Evolutionary conservation across 2,329 filamentous ascomycete genomes (phyloP), one percentile per base, ranked within the genome.

Genomic region (Colletotrichum tanaceti): DNA sequence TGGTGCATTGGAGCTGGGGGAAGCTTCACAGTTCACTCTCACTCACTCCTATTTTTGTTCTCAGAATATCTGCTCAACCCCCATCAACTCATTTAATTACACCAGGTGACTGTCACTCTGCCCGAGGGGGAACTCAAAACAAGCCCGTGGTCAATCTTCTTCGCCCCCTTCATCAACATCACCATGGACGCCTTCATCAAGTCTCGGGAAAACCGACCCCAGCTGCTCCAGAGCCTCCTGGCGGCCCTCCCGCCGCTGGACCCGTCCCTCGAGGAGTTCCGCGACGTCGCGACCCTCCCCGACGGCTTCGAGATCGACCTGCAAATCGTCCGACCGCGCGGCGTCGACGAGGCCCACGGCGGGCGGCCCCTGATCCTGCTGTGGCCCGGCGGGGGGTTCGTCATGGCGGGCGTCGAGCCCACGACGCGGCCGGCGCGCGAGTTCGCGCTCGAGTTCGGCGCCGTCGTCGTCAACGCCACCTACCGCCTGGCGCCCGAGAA

Each of bases 401-500:
- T 68, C 55, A 62, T 68, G 0, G 66, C 66, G 3, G 62, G 66
- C 38, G 66, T 68, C 5, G 66, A 68, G 55, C 62, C 62, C 10
- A 49, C 41, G 14, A 68, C 66, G 4, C 43, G 61, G 0, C 61
- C 61, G 38, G 65, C 65, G 2, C 61, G 65, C 14, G 65, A 68
- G 4, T 68, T 70, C 32, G 74, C 76, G 1, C 32, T 70, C 0
- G 68, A 74, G 46, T 24, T 75, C 4, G 65, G 53, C 6, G 64
- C 80, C 32, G 76, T 82, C 0, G 80, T 81, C 20, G 74, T 86
- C 9, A 85, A 82, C 65, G 79, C 86, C 1, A 83, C 85, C 49
- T 86, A 87, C 71, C 75, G 84, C 0, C 79, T 87, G 18, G 83
- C 83, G 1, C 85, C 85, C 0, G 84, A 87, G 71, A 75, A 85